Evolutionary conservation across 2,329 filamentous ascomycete species (phyloP).

Genomic region (Colletotrichum brevisporum): DNA sequence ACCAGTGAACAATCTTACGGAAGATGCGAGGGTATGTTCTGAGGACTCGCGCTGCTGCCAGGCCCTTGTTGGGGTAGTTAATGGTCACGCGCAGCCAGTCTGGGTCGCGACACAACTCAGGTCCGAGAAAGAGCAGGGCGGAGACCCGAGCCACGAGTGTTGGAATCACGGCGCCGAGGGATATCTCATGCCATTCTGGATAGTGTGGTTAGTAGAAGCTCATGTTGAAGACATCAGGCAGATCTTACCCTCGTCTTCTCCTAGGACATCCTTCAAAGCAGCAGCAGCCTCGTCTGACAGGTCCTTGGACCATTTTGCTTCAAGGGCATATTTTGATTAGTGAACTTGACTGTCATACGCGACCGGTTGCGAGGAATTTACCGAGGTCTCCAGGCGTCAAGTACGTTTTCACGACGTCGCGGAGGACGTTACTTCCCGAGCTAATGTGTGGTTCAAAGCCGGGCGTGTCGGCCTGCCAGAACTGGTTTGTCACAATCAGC

Average conservation of each 20-base stretch:
- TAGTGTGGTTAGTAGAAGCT: rapidly evolving
- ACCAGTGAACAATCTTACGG: constrained; percentile 59
- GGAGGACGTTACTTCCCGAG: constrained; percentile 27
- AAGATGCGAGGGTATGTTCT: constrained; percentile 56
- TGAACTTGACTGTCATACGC: neutral
- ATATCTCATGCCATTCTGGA: constrained; percentile 44
- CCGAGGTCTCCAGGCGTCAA: constrained; percentile 23
- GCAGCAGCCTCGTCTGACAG: constrained; percentile 16
- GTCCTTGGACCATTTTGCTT: constrained; percentile 16
- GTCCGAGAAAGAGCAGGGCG: constrained; percentile 63
- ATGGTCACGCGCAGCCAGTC: constrained; percentile 62
- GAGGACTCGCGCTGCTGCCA: constrained; percentile 54
- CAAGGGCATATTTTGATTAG: neutral
- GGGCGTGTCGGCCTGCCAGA: constrained; percentile 30
- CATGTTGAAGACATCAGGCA: neutral
- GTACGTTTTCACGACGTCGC: constrained; percentile 22
- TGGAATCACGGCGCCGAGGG: constrained; percentile 12
- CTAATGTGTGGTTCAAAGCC: constrained; percentile 28
- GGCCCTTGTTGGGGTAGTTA: constrained; percentile 57
- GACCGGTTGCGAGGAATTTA: neutral
- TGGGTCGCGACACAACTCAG: constrained; percentile 59
- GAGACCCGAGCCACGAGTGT: constrained; percentile 62
- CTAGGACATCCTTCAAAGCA: constrained; percentile 20
- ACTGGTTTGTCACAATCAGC: neutral
- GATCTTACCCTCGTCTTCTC: constrained; percentile 19